Evolutionary conservation across 768 basidiomycete species (phyloP).

Genomic region (Trametes coccinea): DNA sequence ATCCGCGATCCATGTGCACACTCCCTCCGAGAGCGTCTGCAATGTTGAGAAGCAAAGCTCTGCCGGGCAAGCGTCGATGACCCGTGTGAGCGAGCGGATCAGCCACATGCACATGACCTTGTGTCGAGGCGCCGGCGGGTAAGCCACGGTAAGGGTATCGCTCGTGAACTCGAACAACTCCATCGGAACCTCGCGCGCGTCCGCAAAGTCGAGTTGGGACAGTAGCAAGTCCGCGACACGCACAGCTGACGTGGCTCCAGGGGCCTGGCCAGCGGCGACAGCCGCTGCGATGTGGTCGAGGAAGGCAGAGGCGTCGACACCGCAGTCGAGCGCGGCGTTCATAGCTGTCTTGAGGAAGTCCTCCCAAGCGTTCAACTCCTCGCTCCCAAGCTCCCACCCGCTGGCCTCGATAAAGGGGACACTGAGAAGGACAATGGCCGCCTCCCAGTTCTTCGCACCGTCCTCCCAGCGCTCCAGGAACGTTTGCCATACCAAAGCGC

Average conservation of each 20-base stretch:
- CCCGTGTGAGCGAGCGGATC: conserved; percentile 51
- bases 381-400: conserved; percentile 53
- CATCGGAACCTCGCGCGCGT: conserved; percentile 53
- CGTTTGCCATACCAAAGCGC: conserved; percentile 55
- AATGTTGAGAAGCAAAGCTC: conserved; percentile 49
- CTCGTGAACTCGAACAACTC: conserved; percentile 60
- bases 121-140: conserved; percentile 63
- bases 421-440: conserved; percentile 51
- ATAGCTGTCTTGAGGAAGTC: conserved; percentile 51
- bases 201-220: conserved; percentile 50
- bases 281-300: conserved; percentile 56
- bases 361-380: conserved; percentile 64
- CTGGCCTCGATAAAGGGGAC: conserved; percentile 53
- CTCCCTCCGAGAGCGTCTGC: conserved; percentile 51
- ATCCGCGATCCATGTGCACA: conserved; percentile 66
- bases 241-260: conserved; percentile 40
- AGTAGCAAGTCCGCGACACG: conserved; percentile 66
- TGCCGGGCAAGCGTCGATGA: conserved; percentile 57
- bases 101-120: conserved; percentile 62
- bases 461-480: conserved; percentile 59
- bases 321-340: conserved; percentile 60
- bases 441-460: conserved; percentile 52
- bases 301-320: conserved; percentile 51
- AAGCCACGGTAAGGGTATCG: conserved; percentile 57
- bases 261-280: conserved; percentile 43